Percentiles rank a stretch among this genome's conserved stretches.
These are phyloP conservation scores for Cystobasidiaceae sp. DNA, from an alignment of 1,284 basidiomycete genomes.

Conservation along the genomic window DNA sequence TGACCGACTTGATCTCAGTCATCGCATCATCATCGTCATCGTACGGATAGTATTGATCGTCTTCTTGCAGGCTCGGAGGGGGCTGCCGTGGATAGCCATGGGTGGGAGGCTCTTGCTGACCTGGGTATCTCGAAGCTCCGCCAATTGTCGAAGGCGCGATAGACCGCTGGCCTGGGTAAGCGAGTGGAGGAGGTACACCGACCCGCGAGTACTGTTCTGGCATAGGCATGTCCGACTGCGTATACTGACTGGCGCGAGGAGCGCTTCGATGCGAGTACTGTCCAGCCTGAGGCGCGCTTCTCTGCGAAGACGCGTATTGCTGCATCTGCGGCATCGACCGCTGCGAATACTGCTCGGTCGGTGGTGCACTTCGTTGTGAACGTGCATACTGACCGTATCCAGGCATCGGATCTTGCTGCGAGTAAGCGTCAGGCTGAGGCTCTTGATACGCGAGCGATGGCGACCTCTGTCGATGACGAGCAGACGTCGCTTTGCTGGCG, in stretches of 20 bases:
- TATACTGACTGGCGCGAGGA: too few species aligned
- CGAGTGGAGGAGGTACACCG: too few species aligned
- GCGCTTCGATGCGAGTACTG: too few species aligned
- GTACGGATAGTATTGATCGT: not conserved
- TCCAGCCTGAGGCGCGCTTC: too few species aligned
- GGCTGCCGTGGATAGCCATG: not conserved
- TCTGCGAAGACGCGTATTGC: too few species aligned
- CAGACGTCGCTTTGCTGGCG: not conserved
- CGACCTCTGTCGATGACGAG: not conserved
- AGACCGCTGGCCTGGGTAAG: not conserved
- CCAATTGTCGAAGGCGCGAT: not conserved
- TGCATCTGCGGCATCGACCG: not conserved
- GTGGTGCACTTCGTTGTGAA: not conserved
- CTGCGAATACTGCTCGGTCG: not conserved
- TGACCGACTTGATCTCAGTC: conserved; percentile 9
- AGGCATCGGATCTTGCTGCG: not conserved
- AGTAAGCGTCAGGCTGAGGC: too few species aligned
- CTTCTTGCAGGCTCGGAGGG: not conserved
- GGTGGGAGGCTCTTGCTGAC: not conserved
- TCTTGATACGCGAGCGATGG: not conserved
- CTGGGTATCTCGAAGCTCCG: too few species aligned
- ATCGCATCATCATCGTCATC: conserved; percentile 6
- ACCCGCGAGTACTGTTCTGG: too few species aligned
- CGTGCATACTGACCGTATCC: not conserved
- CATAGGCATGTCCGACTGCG: too few species aligned